Evolutionary conservation across 306 rosid genomes (phyloP).

Genomic region (Cucurbita ficifolia): DNA sequence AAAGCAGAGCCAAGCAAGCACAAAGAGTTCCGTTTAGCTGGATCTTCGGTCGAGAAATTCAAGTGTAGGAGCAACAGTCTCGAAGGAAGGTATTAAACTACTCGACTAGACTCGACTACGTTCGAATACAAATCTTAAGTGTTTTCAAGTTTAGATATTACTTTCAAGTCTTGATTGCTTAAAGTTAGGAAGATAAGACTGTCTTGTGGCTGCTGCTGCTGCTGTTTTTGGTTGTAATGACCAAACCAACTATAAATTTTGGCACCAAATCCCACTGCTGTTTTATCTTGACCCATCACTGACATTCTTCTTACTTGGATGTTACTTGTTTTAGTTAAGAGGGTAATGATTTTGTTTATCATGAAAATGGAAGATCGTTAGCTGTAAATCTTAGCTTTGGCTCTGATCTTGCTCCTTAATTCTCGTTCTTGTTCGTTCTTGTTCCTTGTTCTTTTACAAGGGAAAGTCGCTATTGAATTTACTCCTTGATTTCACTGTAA

Average conservation of each 20-base stretch:
- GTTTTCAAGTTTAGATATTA: neutral
- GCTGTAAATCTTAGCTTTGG: neutral
- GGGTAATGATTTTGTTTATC: neutral
- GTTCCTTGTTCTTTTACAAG: too few species aligned
- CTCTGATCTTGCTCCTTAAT: too few species aligned
- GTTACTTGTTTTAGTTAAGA: neutral
- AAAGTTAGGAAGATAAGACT: neutral
- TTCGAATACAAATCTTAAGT: neutral
- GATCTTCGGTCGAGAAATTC: slow-evolving; percentile 25
- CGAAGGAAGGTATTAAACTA: neutral
- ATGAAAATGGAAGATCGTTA: neutral
- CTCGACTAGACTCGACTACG: neutral
- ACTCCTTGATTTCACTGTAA: too few species aligned
- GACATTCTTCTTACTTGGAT: neutral
- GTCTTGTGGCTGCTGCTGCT: neutral
- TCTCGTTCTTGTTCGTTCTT: too few species aligned
- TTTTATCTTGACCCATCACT: neutral
- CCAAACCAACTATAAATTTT: slow-evolving; percentile 2
- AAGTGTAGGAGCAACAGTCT: slow-evolving; percentile 3
- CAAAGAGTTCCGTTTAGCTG: slow-evolving; percentile 34
- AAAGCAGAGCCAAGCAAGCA: slow-evolving; percentile 28
- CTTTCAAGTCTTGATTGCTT: neutral
- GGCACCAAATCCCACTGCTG: neutral
- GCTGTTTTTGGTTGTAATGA: neutral
- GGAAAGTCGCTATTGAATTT: too few species aligned